Percentiles rank a stretch among this genome's conserved stretches.
Evolutionary conservation across 2,329 filamentous ascomycete genomes (phyloP).

Genomic region (Stagonosporopsis rhizophila): DNA sequence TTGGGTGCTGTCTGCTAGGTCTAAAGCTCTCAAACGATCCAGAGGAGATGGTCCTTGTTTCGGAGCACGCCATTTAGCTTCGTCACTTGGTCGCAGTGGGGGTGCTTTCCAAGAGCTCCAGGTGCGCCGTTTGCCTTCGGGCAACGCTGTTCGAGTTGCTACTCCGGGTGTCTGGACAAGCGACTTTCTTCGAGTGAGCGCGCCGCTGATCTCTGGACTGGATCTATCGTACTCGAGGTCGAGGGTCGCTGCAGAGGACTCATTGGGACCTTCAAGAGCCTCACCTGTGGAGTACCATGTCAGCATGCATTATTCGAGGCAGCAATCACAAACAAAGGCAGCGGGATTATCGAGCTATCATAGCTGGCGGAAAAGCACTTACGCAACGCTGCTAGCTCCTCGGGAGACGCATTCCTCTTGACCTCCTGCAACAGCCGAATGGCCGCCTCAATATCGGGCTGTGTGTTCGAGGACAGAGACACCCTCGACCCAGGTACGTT

Average conservation of each 20-base stretch:
- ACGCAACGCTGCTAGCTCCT: slow-evolving; percentile 56
- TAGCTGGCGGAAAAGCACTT: slow-evolving; percentile 21
- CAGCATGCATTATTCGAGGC: slow-evolving; percentile 6
- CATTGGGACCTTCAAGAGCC: slow-evolving; percentile 36
- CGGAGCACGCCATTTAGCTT: slow-evolving; percentile 40
- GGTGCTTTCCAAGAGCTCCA: slow-evolving; percentile 45
- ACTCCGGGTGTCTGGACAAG: slow-evolving; percentile 50
- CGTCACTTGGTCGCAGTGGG: slow-evolving; percentile 32
- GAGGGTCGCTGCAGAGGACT: slow-evolving; percentile 8
- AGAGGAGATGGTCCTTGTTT: slow-evolving; percentile 29
- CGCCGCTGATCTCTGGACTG: slow-evolving; percentile 27
- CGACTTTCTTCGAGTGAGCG: slow-evolving; percentile 50
- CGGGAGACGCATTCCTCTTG: slow-evolving; percentile 56
- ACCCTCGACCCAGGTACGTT: slow-evolving; percentile 35
- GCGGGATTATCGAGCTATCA: not conserved
- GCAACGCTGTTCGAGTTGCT: slow-evolving; percentile 43
- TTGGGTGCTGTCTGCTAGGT: slow-evolving; percentile 35
- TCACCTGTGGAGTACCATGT: slow-evolving; percentile 30
- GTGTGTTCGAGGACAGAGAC: slow-evolving; percentile 41
- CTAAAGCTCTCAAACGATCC: slow-evolving; percentile 28
- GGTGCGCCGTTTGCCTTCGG: slow-evolving; percentile 44
- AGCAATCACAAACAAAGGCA: not conserved
- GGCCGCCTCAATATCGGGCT: slow-evolving; percentile 55
- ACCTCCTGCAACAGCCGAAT: slow-evolving; percentile 56
- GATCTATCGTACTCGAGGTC: slow-evolving; percentile 21